Evolutionary conservation across 1,284 basidiomycete species (phyloP).

Genomic region (Anthracocystis panici-leucophaei): DNA sequence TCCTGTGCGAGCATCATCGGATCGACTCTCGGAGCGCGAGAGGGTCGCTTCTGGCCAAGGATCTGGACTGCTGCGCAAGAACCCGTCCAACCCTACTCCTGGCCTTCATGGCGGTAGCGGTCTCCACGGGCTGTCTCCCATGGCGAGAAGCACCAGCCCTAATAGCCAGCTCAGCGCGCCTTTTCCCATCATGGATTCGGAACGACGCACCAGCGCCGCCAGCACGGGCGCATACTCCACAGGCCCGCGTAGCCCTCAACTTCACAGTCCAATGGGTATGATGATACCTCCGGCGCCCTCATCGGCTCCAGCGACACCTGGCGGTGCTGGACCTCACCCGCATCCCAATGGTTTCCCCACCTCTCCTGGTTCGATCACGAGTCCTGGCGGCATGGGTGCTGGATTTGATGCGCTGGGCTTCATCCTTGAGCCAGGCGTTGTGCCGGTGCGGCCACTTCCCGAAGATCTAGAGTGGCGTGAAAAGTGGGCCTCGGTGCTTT

Average conservation of each 20-base stretch:
- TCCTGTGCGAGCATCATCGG: conserved; percentile 58
- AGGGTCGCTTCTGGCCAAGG: conserved; percentile 48
- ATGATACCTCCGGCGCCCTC: conserved; percentile 13
- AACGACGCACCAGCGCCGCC: conserved; percentile 33
- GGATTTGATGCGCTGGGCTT: conserved; percentile 58
- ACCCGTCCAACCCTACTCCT: conserved; percentile 62
- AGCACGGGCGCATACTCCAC: conserved; percentile 31
- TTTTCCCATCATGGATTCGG: conserved; percentile 21
- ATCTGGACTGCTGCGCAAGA: conserved; percentile 58
- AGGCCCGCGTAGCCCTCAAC: conserved; percentile 34
- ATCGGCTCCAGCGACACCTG: conserved; percentile 27
- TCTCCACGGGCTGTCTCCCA: conserved; percentile 38
- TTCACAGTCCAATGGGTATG: conserved; percentile 36
- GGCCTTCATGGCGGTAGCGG: conserved; percentile 52
- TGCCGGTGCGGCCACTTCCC: conserved; percentile 20
- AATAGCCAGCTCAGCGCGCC: conserved; percentile 41
- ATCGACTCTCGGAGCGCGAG: conserved; percentile 55
- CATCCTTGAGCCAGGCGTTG: conserved; percentile 37
- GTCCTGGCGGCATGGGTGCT: conserved; percentile 14
- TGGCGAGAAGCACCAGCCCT: conserved; percentile 41
- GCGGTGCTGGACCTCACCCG: conserved; percentile 5
- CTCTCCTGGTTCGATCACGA: conserved; percentile 23
- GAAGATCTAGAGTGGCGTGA: conserved; percentile 80
- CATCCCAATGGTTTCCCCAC: conserved; percentile 20
- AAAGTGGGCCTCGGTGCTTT: conserved; percentile 80